phyloP scores from a whole-genome alignment of 139 green algal species.

The Chlorella sp. region DNA sequence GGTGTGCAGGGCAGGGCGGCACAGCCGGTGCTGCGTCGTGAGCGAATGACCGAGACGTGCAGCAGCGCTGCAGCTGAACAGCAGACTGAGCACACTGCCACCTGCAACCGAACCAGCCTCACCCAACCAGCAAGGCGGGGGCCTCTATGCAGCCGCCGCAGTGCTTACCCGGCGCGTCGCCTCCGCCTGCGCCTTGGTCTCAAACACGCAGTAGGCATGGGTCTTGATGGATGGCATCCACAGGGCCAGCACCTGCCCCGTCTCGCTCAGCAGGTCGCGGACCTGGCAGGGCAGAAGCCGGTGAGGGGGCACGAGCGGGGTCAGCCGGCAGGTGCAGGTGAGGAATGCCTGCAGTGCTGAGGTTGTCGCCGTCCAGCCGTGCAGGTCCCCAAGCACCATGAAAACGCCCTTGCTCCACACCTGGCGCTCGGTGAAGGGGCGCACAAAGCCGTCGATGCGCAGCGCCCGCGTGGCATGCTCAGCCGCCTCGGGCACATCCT shows the following conservation, averaged over 20 bases:
- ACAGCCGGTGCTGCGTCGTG: too few species aligned
- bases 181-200: slow-evolving; percentile 63
- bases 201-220: slow-evolving; percentile 75
- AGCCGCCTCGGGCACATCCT: slow-evolving; percentile 11
- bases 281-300: slow-evolving; percentile 6
- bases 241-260: slow-evolving; percentile 66
- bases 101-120: too few species aligned
- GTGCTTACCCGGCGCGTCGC: slow-evolving; percentile 55
- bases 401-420: neutral
- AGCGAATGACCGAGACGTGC: too few species aligned
- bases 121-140: too few species aligned
- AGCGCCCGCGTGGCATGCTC: slow-evolving; percentile 59
- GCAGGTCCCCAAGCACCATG: too few species aligned
- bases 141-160: too few species aligned
- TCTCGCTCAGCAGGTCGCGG: slow-evolving; percentile 59
- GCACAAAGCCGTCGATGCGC: slow-evolving; percentile 81
- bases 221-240: slow-evolving; percentile 92
- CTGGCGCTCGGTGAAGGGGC: slow-evolving; percentile 77
- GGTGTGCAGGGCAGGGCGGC: too few species aligned
- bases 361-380: too few species aligned
- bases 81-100: too few species aligned
- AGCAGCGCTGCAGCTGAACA: too few species aligned
- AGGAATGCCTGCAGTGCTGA: too few species aligned
- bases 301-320: neutral
- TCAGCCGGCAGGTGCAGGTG: too few species aligned